Percentiles rank a stretch among this genome's conserved stretches.
Evolutionary conservation across 768 basidiomycete genomes (phyloP).

Genomic region (Amylocystis lapponica): DNA sequence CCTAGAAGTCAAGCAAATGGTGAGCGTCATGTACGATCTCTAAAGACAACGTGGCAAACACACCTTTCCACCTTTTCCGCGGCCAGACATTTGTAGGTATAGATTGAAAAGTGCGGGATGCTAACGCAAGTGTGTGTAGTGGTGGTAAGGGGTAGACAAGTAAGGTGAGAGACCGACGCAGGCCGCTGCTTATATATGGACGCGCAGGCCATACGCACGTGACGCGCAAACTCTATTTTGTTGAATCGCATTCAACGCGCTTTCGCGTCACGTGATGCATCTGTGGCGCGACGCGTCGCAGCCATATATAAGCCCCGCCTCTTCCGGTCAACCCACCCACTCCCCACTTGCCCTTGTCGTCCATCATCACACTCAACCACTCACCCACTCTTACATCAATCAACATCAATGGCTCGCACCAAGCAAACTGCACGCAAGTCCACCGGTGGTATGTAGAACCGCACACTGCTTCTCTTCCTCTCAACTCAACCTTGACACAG

Average conservation of each 20-base stretch:
- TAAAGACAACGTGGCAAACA: conserved; percentile 6
- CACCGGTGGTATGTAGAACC: conserved; percentile 52
- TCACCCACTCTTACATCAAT: conserved; percentile 1
- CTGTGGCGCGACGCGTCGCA: conserved; percentile 14
- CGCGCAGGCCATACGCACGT: conserved; percentile 8
- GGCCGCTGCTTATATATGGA: conserved; percentile 18
- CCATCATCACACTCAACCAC: conserved; percentile 1
- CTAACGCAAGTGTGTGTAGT: conserved; percentile 6
- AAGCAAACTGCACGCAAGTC: conserved; percentile 77
- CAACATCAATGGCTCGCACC: conserved; percentile 56
- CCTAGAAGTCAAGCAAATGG: conserved; percentile 30
- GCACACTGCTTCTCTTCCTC: neutral
- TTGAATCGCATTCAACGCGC: conserved; percentile 20
- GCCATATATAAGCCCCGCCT: conserved; percentile 15
- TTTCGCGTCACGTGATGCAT: conserved; percentile 17
- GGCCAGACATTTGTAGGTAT: conserved; percentile 53
- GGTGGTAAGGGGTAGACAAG: conserved; percentile 2
- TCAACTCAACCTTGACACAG: conserved; percentile 17
- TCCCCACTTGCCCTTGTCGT: neutral
- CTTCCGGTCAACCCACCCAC: neutral
- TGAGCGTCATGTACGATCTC: neutral
- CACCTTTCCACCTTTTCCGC: conserved; percentile 76
- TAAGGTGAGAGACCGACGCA: conserved; percentile 2
- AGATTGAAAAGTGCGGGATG: conserved; percentile 3
- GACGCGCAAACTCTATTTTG: conserved; percentile 19